These are phyloP conservation scores for Flaveria ramosissima DNA, from an alignment of 129 eudicot genomes.

Conservation along the genomic window DNA sequence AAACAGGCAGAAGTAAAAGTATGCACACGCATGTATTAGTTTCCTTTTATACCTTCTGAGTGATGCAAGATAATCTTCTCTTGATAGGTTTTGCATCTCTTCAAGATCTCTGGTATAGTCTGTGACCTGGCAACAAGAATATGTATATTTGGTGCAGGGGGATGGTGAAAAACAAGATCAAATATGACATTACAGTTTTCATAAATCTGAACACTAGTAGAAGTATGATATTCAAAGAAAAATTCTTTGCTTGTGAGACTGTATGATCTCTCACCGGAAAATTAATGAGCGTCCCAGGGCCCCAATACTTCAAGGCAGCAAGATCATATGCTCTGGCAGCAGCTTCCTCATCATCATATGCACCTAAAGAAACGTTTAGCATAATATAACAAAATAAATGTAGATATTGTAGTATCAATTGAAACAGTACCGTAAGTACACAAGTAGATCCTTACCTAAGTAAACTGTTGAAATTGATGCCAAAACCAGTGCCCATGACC, in stretches of 20 bases:
- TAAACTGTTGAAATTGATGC: conserved; percentile 65
- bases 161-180: conserved; percentile 18
- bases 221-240: conserved; percentile 3
- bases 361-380: conserved; percentile 56
- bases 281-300: conserved; percentile 96
- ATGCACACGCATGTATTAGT: conserved; percentile 10
- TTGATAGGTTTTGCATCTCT: conserved; percentile 93
- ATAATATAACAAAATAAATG: conserved; percentile 20
- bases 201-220: not conserved
- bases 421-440: not conserved
- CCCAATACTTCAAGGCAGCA: conserved; percentile 99
- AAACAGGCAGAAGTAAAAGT: conserved; percentile 10
- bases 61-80: conserved; percentile 98
- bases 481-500: conserved; percentile 30
- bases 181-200: conserved; percentile 15
- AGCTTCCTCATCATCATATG: conserved; percentile 99
- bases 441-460: conserved; percentile 62
- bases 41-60: conserved; percentile 65
- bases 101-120: conserved; percentile 95
- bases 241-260: conserved; percentile 5
- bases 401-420: conserved; percentile 2
- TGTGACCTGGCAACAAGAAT: conserved; percentile 62
- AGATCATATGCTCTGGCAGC: conserved; percentile 99
- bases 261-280: conserved; percentile 71
- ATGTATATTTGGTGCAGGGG: conserved; percentile 25